Base-by-base conservation (phyloP, 768 basidiomycete genomes). In the Amylocystis lapponica region DNA sequence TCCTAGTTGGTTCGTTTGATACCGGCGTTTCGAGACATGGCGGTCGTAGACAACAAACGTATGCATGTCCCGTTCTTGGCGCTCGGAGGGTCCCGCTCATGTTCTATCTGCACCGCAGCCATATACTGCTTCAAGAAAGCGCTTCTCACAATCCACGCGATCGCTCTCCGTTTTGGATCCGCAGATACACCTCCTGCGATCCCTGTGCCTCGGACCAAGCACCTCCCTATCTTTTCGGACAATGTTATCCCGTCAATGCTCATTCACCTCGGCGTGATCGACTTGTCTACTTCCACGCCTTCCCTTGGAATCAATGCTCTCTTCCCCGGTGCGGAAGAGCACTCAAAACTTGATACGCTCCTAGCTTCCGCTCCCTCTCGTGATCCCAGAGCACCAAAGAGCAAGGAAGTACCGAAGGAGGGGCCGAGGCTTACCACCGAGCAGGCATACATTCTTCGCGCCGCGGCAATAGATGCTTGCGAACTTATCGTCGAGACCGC, bases 81-180 rank as follows among this genome's bases (percentile, higher is more conserved):
- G 8, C n/a, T 22, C 1, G 2, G 7, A 27, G 5, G 22, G 19
- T 8, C 20, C 26, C 31, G n/a, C n/a, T n/a, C n/a, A n/a, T n/a
- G n/a, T n/a, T n/a, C n/a, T n/a, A 12, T 21, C 21, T 27, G 30
- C 30, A 29, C 29, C 22, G 11, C 51, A 90, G 87, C 78, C n/a
- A 71, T 91, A 19, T 93, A 89, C 64, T 79, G 87, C 57, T 89
- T 91, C 74, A 92, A 91, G 64, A 95, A 93, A 57, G 89, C 86
- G 2, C 67, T 95, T 25, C 89, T 90, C 62, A 74, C 93, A 39
- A 68, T 91, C 39, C 78, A 87, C 49, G 81, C 79, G 20, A 64
- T 93, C 39, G 65, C 62, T 20, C 60, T 82, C 33, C 80, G 86
- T 34, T 92, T 92, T 66, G 74, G 76, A 37, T 63, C 74, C 6